These are phyloP conservation scores for Rhododendron vialii DNA, from an alignment of 148 eudicot genomes.

Conservation along the genomic window DNA sequence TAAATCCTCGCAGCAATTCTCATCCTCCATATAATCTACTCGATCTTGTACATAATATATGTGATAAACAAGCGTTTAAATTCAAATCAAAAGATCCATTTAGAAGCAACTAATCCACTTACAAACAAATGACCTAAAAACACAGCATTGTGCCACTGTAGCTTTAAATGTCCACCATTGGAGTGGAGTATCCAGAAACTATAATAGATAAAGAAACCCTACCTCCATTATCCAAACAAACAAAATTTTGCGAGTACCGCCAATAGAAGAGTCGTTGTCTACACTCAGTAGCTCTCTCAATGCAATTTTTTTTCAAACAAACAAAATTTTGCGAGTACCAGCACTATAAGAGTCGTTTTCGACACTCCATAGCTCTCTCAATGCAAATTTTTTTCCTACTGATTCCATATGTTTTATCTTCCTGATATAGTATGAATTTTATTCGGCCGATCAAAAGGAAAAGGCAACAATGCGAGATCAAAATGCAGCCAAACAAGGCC, in stretches of 20 bases:
- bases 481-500: not conserved
- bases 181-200: not conserved
- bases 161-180: not conserved
- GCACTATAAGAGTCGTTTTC: too few species aligned
- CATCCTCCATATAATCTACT: not conserved
- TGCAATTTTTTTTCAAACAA: not conserved
- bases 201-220: not conserved
- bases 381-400: too few species aligned
- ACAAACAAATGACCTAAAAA: not conserved
- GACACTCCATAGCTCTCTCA: too few species aligned
- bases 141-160: not conserved
- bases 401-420: too few species aligned
- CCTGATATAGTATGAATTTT: too few species aligned
- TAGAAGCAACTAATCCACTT: not conserved
- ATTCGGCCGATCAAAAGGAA: not conserved
- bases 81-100: not conserved
- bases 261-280: too few species aligned
- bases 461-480: not conserved
- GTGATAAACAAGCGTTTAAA: not conserved
- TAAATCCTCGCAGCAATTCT: not conserved
- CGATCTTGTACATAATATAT: not conserved
- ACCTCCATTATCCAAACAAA: not conserved
- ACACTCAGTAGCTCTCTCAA: too few species aligned
- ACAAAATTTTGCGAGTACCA: not conserved
- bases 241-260: not conserved